phyloP scores from a whole-genome alignment of 768 basidiomycete species.

The Suillus subaureus region DNA sequence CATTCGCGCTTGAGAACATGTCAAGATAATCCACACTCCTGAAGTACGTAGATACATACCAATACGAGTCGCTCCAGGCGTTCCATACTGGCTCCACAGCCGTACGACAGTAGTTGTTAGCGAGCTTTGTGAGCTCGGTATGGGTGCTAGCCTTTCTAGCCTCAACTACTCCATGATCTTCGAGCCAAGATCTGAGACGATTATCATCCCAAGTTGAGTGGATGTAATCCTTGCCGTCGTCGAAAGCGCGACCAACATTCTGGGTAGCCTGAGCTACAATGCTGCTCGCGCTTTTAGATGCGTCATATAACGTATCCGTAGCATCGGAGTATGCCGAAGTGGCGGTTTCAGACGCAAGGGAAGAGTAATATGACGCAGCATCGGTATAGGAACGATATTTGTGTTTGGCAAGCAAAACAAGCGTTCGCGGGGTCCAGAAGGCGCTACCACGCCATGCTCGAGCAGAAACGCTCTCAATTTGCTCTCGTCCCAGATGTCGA shows the following conservation, averaged over 20 bases:
- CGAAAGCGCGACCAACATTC: conserved; percentile 51
- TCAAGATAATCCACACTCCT: conserved; percentile 7
- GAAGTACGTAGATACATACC: conserved; percentile 40
- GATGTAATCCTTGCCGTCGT: conserved; percentile 82
- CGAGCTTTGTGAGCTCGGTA: conserved; percentile 67
- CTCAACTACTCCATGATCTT: conserved; percentile 72
- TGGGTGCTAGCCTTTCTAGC: conserved; percentile 55
- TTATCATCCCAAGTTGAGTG: conserved; percentile 91
- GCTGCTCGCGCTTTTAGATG: conserved; percentile 43
- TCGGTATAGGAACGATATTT: conserved; percentile 61
- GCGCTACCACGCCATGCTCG: conserved; percentile 84
- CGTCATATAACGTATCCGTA: conserved; percentile 36
- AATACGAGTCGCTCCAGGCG: conserved; percentile 86
- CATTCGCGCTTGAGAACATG: conserved; percentile 62
- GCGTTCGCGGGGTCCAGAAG: conserved; percentile 75
- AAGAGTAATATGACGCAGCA: conserved; percentile 59
- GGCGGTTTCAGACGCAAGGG: conserved; percentile 47
- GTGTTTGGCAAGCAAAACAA: conserved; percentile 75
- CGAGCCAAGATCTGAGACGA: conserved; percentile 69
- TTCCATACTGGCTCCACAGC: conserved; percentile 72
- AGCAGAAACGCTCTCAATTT: conserved; percentile 81
- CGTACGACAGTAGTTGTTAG: conserved; percentile 68
- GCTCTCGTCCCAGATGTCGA: conserved; percentile 87
- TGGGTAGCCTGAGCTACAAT: conserved; percentile 55
- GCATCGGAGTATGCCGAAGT: conserved; percentile 56